Percentiles rank a stretch among this genome's conserved stretches.
Conservation (phyloP, 805 yeast genomes). For the Metschnikowia rubicola region DNA sequence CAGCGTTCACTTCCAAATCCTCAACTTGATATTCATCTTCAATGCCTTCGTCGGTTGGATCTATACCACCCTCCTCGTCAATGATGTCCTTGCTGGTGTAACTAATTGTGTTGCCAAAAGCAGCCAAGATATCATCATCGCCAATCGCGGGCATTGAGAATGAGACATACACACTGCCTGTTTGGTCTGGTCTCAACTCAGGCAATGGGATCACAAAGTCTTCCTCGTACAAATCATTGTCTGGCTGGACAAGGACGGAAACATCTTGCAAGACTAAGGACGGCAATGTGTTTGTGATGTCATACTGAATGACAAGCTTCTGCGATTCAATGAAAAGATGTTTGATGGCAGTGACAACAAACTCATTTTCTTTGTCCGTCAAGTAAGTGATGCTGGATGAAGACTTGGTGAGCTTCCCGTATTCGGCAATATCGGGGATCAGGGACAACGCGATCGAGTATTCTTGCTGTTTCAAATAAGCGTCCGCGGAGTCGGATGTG, state of each 20-base stretch:
- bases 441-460: slow-evolving; percentile 66
- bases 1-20: slow-evolving; percentile 66
- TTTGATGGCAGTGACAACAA: slow-evolving; percentile 78
- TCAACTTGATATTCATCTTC: slow-evolving; percentile 93
- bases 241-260: slow-evolving; percentile 64
- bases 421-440: slow-evolving; percentile 68
- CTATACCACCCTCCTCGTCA: slow-evolving; percentile 62
- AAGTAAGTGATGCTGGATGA: slow-evolving; percentile 58
- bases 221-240: slow-evolving; percentile 54
- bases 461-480: slow-evolving; percentile 52
- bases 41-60: slow-evolving; percentile 74
- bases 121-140: slow-evolving; percentile 33
- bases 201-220: slow-evolving; percentile 74
- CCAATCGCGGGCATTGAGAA: slow-evolving; percentile 57
- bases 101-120: slow-evolving; percentile 63
- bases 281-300: slow-evolving; percentile 78
- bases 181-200: slow-evolving; percentile 63
- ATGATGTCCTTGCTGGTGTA: slow-evolving; percentile 80
- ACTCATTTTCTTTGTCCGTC: slow-evolving; percentile 91
- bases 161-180: slow-evolving; percentile 76
- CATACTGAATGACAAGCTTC: slow-evolving; percentile 74
- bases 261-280: slow-evolving; percentile 78
- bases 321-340: slow-evolving; percentile 71
- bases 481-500: slow-evolving; percentile 22
- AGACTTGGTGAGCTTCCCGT: slow-evolving; percentile 74